phyloP scores from a whole-genome alignment of 2,329 filamentous ascomycete genomes.

The Apiospora phragmitis region DNA sequence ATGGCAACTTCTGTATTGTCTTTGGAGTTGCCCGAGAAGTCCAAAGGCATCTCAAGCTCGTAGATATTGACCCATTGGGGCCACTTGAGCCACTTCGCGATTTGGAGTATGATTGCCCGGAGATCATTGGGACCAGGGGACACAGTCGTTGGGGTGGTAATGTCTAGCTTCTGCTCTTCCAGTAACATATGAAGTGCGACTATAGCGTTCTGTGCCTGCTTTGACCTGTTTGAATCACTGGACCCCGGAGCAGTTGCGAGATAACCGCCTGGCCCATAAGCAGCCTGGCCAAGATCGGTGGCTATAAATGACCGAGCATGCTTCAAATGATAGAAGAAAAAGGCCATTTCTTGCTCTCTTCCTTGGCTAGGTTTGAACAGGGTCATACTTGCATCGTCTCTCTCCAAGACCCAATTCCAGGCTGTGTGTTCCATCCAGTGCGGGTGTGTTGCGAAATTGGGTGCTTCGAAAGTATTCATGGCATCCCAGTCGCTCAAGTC shows the following conservation, averaged over 20 bases:
- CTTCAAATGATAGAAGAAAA: conserved; percentile 52
- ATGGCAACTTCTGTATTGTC: conserved; percentile 13
- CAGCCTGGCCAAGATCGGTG: conserved; percentile 56
- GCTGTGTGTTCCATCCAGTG: conserved; percentile 61
- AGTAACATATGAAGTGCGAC: conserved; percentile 81
- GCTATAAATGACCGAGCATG: conserved; percentile 66
- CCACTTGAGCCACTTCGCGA: conserved; percentile 83
- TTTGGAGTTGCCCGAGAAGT: conserved; percentile 29
- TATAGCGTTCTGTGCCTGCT: conserved; percentile 65
- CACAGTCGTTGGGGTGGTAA: conserved; percentile 47
- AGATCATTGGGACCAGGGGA: conserved; percentile 53
- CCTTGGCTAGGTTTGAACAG: conserved; percentile 26
- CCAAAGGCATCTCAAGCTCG: conserved; percentile 53
- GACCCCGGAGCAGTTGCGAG: conserved; percentile 61
- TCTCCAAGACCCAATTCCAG: conserved; percentile 73
- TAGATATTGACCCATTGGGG: conserved; percentile 47
- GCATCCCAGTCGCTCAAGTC: conserved; percentile 44
- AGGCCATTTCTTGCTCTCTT: conserved; percentile 33
- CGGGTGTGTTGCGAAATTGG: conserved; percentile 50
- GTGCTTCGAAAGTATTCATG: conserved; percentile 47
- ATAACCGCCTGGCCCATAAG: conserved; percentile 57
- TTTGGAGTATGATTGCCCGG: conserved; percentile 75
- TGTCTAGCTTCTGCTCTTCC: conserved; percentile 84
- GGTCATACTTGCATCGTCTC: conserved; percentile 40
- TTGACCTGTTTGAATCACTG: conserved; percentile 58